Evolutionary conservation across 176 grass and related monocot species (phyloP), one percentile per base, ranked within the genome.

Genomic region (Tillandsia fasciculata): DNA sequence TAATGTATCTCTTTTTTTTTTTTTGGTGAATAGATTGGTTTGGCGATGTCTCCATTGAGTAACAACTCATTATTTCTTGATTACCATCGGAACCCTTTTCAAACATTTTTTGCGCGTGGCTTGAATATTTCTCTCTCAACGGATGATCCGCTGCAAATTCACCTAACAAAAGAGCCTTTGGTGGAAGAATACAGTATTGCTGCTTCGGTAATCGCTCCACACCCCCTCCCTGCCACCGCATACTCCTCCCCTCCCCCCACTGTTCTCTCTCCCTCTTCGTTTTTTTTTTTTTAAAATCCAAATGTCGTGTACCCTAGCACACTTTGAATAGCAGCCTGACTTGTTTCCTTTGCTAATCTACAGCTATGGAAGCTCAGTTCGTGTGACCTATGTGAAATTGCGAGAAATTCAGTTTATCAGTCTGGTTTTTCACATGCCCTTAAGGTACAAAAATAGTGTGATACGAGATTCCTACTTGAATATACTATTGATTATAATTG

Each of bases 121-220:
- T 84, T 96, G 69, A 96, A 96, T 59, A 81, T 96, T 48, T 96
- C 92, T 66, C 92, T 96, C 13, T 96, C 88, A 51, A 96, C 88
- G 48, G 92, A 96, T 68, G 92, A 92, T 64, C 92, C 88, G 58
- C 51, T 96, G 69, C 92, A 96, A 92, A 96, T 96, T 76, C 88
- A 96, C 65, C 76, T 96, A 48, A 96, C 88, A 48, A 96, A 96
- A 84, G 92, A 96, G 76, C 92, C 88, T 84, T 82, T 96, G 72
- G 92, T 96, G 78, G 88, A 96, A 82, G 92, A 96, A 83, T 96
- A 96, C 50, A 96, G 88, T 52, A 73, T 96, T 14, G 92, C 92
- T 78, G 92, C 92, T 83, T 88, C 92, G 28, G 92, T 92, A 89
- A 82, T 26, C 20, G 24, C 47, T 82, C 27, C 22, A 50, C 59